A percentile compares a stretch with the other conserved stretches of the same genome.
These are phyloP conservation scores for Trichoderma polysporum DNA, from an alignment of 2,329 filamentous ascomycete genomes.

Conservation along the genomic window DNA sequence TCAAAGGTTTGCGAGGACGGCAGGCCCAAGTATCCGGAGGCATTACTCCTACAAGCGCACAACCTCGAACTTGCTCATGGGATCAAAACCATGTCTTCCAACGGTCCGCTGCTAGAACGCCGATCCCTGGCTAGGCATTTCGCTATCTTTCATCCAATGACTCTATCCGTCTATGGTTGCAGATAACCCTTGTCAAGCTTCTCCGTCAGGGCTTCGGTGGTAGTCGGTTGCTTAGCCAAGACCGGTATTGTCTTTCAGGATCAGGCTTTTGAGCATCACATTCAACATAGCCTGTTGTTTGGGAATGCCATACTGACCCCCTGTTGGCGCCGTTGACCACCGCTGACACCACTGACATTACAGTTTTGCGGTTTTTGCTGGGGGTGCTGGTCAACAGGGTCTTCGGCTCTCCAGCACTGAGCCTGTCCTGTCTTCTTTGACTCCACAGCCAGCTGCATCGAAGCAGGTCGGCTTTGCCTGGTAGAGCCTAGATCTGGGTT, in stretches of 20 bases:
- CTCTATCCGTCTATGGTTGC: neutral
- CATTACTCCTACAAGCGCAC: neutral
- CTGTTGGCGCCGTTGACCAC: neutral
- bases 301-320: neutral
- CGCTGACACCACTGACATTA: neutral
- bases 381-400: neutral
- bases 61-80: neutral
- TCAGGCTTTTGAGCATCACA: neutral
- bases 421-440: neutral
- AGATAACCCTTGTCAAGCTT: neutral
- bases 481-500: constrained; percentile 14
- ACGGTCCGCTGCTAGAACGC: neutral
- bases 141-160: neutral
- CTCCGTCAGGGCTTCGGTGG: neutral
- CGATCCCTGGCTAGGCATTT: neutral
- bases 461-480: neutral
- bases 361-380: neutral
- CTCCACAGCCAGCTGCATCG: constrained; percentile 9
- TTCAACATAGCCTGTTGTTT: neutral
- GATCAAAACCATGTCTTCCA: neutral
- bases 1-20: neutral
- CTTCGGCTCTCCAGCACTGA: neutral
- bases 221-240: neutral
- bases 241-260: neutral
- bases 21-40: neutral